These are phyloP conservation scores for Haplosporangium sp. DNA, from an alignment of 371 early-diverging fungal genomes.

Conservation along the genomic window DNA sequence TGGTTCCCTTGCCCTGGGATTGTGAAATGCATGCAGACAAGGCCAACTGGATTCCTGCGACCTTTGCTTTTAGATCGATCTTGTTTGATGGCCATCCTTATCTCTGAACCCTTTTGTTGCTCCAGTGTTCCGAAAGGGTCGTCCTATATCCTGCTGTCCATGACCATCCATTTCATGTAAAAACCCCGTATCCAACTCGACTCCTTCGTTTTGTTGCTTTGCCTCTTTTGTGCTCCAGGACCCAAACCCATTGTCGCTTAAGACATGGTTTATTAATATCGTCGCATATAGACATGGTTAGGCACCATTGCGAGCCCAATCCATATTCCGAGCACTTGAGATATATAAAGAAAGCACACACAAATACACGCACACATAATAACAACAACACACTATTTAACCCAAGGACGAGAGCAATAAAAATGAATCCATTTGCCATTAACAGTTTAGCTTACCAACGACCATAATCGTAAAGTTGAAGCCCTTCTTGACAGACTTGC, in stretches of 20 bases:
- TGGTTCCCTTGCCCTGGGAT: too few species aligned
- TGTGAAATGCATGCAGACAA: too few species aligned
- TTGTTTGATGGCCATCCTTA: background rate
- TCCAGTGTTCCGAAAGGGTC: background rate
- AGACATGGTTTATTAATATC: constrained; percentile 38
- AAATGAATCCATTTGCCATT: background rate
- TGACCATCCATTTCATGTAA: background rate
- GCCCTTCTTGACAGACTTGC: constrained; percentile 97
- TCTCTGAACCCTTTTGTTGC: background rate
- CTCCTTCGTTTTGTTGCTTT: background rate
- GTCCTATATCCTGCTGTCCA: background rate
- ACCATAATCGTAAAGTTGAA: constrained; percentile 98
- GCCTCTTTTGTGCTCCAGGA: background rate
- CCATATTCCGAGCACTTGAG: constrained; percentile 19
- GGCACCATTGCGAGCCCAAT: constrained; percentile 24
- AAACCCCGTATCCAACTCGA: background rate
- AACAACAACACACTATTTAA: background rate
- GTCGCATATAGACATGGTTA: background rate
- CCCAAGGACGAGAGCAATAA: constrained; percentile 5
- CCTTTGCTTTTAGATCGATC: too few species aligned
- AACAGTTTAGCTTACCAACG: constrained; percentile 78
- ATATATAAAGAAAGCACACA: background rate
- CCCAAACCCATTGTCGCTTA: constrained; percentile 6
- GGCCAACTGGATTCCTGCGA: too few species aligned
- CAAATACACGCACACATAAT: constrained; percentile 4